phyloP scores from a whole-genome alignment of 2,329 filamentous ascomycete species.

The Trichoderma koningii region DNA sequence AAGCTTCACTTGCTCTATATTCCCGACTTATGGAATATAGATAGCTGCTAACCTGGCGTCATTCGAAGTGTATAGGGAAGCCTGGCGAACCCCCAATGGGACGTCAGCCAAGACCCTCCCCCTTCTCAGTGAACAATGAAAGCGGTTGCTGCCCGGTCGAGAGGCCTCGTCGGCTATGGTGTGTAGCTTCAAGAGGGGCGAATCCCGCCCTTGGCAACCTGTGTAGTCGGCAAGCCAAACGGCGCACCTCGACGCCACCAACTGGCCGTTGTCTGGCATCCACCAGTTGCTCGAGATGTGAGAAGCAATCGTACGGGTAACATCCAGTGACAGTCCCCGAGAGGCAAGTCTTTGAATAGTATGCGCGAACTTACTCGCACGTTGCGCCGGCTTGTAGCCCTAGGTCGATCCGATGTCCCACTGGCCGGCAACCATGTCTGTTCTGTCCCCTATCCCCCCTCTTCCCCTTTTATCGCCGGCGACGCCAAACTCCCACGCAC shows the following conservation, averaged over 20 bases:
- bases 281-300: background rate
- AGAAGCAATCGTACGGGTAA: background rate
- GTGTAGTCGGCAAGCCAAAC: background rate
- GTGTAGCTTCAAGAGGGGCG: background rate
- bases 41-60: no score
- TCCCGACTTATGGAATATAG: no score
- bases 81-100: background rate
- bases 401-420: conserved; percentile 23
- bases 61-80: no score
- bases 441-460: conserved; percentile 16
- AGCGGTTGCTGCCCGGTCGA: background rate
- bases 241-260: conserved; percentile 12
- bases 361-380: conserved; percentile 12
- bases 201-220: background rate
- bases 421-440: conserved; percentile 15
- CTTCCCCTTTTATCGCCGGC: conserved; percentile 21
- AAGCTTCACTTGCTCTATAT: no score
- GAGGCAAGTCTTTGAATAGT: background rate
- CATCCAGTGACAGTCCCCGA: no score
- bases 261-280: background rate
- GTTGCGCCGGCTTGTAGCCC: conserved; percentile 11
- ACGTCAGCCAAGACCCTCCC: background rate
- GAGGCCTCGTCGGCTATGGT: background rate
- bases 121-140: background rate
- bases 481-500: conserved; percentile 10